Conservation (phyloP, 345 rosid genomes). For the Fremontodendron californicum region DNA sequence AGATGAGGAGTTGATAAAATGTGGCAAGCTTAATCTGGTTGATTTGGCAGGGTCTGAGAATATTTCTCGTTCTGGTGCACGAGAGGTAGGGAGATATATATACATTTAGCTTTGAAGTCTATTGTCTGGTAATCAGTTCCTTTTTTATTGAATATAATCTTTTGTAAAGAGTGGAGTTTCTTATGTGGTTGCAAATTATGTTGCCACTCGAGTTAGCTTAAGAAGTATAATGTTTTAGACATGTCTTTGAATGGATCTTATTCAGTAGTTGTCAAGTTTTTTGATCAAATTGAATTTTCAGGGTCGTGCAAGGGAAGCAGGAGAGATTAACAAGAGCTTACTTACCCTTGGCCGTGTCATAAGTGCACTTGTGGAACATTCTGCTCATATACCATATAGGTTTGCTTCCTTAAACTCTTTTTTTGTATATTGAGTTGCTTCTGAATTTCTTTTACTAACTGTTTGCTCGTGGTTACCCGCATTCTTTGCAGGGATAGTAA, state of each 20-base stretch:
- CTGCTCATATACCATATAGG: conserved; percentile 96
- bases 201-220: background rate
- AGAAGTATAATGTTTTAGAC: background rate
- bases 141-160: background rate
- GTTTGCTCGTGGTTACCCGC: conserved; percentile 2
- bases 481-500: conserved; percentile 71
- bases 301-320: conserved; percentile 98
- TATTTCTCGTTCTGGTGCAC: conserved; percentile 79
- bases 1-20: conserved; percentile 87
- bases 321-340: conserved; percentile 96
- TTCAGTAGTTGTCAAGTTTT: background rate
- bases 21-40: conserved; percentile 97
- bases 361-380: conserved; percentile 95
- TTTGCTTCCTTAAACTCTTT: conserved; percentile 16
- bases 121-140: background rate
- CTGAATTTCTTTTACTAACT: background rate
- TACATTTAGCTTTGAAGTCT: background rate
- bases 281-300: conserved; percentile 26
- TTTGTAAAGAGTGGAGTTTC: background rate
- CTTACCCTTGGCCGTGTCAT: conserved; percentile 93
- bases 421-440: background rate
- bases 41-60: conserved; percentile 99
- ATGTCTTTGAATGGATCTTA: background rate
- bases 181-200: background rate
- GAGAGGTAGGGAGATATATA: conserved; percentile 46